Evolutionary conservation across 1,139 yeast species (phyloP).

Genomic region (Yamadazyma diddensiae): DNA sequence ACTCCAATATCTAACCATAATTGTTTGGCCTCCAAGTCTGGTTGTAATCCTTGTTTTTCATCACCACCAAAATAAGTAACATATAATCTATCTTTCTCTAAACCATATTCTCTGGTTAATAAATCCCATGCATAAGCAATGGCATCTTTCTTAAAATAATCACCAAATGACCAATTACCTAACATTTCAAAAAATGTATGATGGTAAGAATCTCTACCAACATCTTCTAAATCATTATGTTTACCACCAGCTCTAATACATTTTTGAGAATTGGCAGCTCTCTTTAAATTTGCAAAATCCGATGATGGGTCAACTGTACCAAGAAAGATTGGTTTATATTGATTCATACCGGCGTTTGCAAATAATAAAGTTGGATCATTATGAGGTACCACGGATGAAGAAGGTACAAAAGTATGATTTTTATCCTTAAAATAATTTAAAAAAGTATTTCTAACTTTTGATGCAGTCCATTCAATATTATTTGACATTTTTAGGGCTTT

Average conservation of each 20-base stretch:
- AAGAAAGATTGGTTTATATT: slow-evolving; percentile 91
- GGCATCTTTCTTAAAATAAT: slow-evolving; percentile 94
- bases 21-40: slow-evolving; percentile 91
- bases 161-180: slow-evolving; percentile 99
- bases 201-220: slow-evolving; percentile 95
- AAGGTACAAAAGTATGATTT: slow-evolving; percentile 79
- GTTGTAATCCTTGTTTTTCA: slow-evolving; percentile 73
- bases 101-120: slow-evolving; percentile 77
- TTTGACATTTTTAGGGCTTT: slow-evolving; percentile 18
- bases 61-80: slow-evolving; percentile 98
- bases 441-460: slow-evolving; percentile 82
- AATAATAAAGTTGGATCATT: slow-evolving; percentile 95
- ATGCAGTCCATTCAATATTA: slow-evolving; percentile 55
- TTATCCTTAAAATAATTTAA: slow-evolving; percentile 68
- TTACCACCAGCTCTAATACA: slow-evolving; percentile 99
- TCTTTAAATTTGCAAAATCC: slow-evolving; percentile 75
- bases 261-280: slow-evolving; percentile 95
- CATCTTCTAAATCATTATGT: slow-evolving; percentile 97
- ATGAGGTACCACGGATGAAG: slow-evolving; percentile 94
- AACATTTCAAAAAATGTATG: slow-evolving; percentile 99
- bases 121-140: slow-evolving; percentile 87
- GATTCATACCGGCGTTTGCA: slow-evolving; percentile 99
- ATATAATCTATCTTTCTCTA: slow-evolving; percentile 75
- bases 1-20: slow-evolving; percentile 88
- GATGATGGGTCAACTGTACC: slow-evolving; percentile 97